Conservation (phyloP, 441 rosid species). For the Melastoma candidum region DNA sequence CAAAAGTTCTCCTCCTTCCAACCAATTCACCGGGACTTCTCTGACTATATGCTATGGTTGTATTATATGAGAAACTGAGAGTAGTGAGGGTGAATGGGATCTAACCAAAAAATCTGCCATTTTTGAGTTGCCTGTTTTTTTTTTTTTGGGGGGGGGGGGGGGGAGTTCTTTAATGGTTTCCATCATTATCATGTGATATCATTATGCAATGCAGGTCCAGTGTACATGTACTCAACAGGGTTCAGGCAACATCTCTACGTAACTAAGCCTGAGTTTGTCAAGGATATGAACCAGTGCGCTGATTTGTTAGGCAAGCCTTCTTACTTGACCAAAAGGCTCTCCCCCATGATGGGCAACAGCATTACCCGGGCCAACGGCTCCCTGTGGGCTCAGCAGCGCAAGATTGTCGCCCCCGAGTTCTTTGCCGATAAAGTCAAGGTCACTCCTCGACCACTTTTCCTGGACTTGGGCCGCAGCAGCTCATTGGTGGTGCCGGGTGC, state of each 20-base stretch:
- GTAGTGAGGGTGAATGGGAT: too few species aligned
- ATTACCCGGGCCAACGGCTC: conserved; percentile 63
- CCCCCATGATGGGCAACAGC: conserved; percentile 65
- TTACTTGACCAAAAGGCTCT: conserved; percentile 48
- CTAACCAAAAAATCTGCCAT: too few species aligned
- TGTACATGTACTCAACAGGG: conserved; percentile 72
- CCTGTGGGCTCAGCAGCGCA: conserved; percentile 61
- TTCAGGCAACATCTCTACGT: conserved; percentile 55
- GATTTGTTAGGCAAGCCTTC: conserved; percentile 65
- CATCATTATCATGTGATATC: too few species aligned
- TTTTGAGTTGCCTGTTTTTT: too few species aligned
- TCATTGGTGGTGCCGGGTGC: not conserved
- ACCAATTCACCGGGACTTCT: too few species aligned
- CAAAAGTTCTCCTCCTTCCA: too few species aligned
- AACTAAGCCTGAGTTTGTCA: conserved; percentile 53
- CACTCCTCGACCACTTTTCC: not conserved
- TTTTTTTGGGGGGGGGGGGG: too few species aligned
- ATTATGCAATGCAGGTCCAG: conserved; percentile 27
- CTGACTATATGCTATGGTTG: too few species aligned
- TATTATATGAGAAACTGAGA: too few species aligned
- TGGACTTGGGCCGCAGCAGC: too few species aligned
- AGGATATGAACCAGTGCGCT: conserved; percentile 56
- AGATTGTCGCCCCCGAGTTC: conserved; percentile 67
- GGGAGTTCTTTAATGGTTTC: too few species aligned
- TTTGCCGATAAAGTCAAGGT: conserved; percentile 70